A percentile compares a stretch with the other conserved stretches of the same genome.
phyloP scores from a whole-genome alignment of 2,329 filamentous ascomycete genomes.

The Dryadomyces quercivorus region DNA sequence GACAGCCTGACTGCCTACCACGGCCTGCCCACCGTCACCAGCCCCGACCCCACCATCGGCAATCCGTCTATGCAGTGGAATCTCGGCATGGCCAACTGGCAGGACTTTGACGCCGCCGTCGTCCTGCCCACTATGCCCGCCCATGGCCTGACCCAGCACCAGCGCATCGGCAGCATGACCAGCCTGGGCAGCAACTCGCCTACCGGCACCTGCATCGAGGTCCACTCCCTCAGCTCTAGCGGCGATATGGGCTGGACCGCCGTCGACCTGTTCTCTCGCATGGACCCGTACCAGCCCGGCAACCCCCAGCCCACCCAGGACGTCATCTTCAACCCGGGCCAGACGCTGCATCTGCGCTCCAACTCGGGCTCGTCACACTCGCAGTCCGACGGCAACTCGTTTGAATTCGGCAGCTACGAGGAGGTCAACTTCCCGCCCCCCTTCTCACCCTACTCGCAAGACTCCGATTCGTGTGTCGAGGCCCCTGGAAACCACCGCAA shows the following conservation, averaged over 20 bases:
- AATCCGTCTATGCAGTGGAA: constrained; percentile 48
- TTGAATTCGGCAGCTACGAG: constrained; percentile 69
- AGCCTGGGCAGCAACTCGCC: constrained; percentile 53
- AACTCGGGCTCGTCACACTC: constrained; percentile 79
- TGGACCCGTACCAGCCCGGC: constrained; percentile 52
- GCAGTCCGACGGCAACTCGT: constrained; percentile 53
- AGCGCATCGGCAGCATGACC: constrained; percentile 17
- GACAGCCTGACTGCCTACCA: constrained; percentile 45
- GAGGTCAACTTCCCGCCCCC: constrained; percentile 53
- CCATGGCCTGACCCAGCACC: constrained; percentile 26
- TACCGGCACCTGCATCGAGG: constrained; percentile 71
- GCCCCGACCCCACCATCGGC: constrained; percentile 28
- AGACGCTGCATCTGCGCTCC: constrained; percentile 79
- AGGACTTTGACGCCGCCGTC: constrained; percentile 62
- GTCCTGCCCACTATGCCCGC: constrained; percentile 20
- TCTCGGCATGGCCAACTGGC: constrained; percentile 59
- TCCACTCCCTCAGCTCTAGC: constrained; percentile 76
- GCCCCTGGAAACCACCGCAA: constrained; percentile 44
- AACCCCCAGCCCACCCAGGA: constrained; percentile 36
- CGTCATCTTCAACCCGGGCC: constrained; percentile 77
- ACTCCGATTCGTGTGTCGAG: constrained; percentile 64
- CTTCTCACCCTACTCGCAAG: constrained; percentile 70
- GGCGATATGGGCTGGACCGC: constrained; percentile 56
- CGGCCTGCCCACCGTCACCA: constrained; percentile 43
- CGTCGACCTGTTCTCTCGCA: constrained; percentile 63